A percentile compares a stretch with the other conserved stretches of the same genome.
Evolutionary conservation across 371 early-diverging fungal genomes (phyloP).

Genomic region (Mucor plumbeus): DNA sequence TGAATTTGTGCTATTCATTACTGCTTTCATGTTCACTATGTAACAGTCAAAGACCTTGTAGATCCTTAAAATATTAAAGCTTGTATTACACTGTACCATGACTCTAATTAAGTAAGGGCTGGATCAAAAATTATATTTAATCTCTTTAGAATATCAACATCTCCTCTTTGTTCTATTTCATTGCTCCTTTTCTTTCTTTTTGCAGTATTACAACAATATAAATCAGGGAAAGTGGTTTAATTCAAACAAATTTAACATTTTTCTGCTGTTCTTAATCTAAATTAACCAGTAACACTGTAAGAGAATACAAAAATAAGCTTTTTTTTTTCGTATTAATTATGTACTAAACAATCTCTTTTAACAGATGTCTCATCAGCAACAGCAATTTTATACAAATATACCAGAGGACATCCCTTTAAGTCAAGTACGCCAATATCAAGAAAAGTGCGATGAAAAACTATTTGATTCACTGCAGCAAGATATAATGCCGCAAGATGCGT

Average conservation of each 20-base stretch:
- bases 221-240: neutral
- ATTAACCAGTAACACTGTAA: neutral
- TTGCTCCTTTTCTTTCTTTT: neutral
- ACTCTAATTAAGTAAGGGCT: neutral
- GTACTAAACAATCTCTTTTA: too few species aligned
- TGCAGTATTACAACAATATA: neutral
- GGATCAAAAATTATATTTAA: neutral
- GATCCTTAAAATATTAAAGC: neutral
- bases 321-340: slow-evolving; percentile 9
- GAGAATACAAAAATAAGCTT: slow-evolving; percentile 10
- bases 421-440: neutral
- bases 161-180: neutral
- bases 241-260: neutral
- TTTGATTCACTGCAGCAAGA: neutral
- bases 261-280: neutral
- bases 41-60: neutral
- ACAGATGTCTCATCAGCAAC: neutral
- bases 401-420: neutral
- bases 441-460: neutral
- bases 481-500: neutral
- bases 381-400: neutral
- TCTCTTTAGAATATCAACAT: neutral
- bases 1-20: neutral
- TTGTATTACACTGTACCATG: neutral
- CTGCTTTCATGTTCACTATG: too few species aligned